Evolutionary conservation across 2,329 filamentous ascomycete species (phyloP).

Genomic region (Didymella segeticola): DNA sequence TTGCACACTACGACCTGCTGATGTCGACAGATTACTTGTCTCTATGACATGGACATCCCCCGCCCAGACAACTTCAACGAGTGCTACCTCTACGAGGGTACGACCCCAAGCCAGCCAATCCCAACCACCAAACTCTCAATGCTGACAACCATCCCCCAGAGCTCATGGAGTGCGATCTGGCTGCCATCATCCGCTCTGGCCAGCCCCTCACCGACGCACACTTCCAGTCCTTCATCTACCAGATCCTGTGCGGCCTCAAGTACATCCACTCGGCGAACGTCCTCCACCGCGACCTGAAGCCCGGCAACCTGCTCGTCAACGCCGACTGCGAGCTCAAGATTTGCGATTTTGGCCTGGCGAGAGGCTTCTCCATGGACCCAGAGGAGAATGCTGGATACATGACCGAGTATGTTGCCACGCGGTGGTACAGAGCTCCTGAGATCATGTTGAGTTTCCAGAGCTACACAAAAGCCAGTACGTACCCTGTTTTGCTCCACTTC

Average conservation of each 20-base stretch:
- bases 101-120: background rate
- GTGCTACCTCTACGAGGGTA: conserved; percentile 97
- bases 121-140: background rate
- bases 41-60: conserved; percentile 99
- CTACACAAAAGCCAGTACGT: conserved; percentile 99
- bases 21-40: conserved; percentile 82
- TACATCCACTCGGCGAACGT: conserved; percentile 99
- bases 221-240: conserved; percentile 99
- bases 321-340: conserved; percentile 99
- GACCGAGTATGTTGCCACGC: conserved; percentile 98
- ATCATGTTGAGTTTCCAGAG: conserved; percentile 99
- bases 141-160: conserved; percentile 65
- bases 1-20: conserved; percentile 43
- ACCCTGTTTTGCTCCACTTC: background rate
- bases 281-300: conserved; percentile 94
- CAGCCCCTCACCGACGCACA: conserved; percentile 97
- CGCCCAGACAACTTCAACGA: conserved; percentile 98
- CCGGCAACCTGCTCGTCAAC: conserved; percentile 95
- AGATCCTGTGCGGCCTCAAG: conserved; percentile 97
- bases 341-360: conserved; percentile 94
- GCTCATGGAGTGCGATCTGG: conserved; percentile 98
- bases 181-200: conserved; percentile 95
- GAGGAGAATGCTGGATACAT: conserved; percentile 99
- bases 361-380: conserved; percentile 95
- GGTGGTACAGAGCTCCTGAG: conserved; percentile 98